phyloP scores from a whole-genome alignment of 495 filamentous ascomycete genomes.

The Lophium mytilinum region DNA sequence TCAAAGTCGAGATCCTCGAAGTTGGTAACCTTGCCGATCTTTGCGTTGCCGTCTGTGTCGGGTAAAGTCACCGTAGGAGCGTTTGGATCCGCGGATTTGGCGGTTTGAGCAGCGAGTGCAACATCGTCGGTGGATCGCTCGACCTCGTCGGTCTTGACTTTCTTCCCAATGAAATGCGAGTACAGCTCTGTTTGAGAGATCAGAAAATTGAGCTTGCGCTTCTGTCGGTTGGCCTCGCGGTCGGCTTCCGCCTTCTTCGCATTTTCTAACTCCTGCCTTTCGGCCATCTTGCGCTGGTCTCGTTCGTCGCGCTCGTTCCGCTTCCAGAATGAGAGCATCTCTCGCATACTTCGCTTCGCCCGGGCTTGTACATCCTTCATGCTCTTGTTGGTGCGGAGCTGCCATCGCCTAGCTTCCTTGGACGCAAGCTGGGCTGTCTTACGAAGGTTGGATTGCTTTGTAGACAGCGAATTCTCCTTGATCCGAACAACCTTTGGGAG shows the following conservation, averaged over 20 bases:
- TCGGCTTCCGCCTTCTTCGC: constrained; percentile 94
- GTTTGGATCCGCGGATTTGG: constrained; percentile 36
- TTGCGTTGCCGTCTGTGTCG: constrained; percentile 47
- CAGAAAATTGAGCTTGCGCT: constrained; percentile 97
- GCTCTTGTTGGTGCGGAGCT: constrained; percentile 95
- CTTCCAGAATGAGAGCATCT: constrained; percentile 99
- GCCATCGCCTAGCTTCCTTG: constrained; percentile 96
- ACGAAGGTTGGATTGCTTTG: constrained; percentile 82
- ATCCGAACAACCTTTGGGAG: constrained; percentile 84
- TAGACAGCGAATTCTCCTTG: constrained; percentile 71
- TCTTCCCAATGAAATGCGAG: constrained; percentile 98
- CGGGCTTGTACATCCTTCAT: constrained; percentile 95
- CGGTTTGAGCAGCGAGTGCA: constrained; percentile 42
- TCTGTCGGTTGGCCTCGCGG: constrained; percentile 92
- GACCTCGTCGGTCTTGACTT: constrained; percentile 93
- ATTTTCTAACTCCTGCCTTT: constrained; percentile 93
- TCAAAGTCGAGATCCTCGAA: constrained; percentile 96
- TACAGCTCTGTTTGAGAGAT: constrained; percentile 98
- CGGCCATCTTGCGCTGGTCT: constrained; percentile 84
- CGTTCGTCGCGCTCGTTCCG: constrained; percentile 96
- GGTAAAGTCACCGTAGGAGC: constrained; percentile 49
- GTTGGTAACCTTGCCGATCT: constrained; percentile 66
- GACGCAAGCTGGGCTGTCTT: constrained; percentile 96
- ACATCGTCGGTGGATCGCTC: constrained; percentile 78
- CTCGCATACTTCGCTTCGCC: constrained; percentile 95